Evolutionary conservation across 305 asterid genomes (phyloP).

Genomic region (Solanum hybrid): DNA sequence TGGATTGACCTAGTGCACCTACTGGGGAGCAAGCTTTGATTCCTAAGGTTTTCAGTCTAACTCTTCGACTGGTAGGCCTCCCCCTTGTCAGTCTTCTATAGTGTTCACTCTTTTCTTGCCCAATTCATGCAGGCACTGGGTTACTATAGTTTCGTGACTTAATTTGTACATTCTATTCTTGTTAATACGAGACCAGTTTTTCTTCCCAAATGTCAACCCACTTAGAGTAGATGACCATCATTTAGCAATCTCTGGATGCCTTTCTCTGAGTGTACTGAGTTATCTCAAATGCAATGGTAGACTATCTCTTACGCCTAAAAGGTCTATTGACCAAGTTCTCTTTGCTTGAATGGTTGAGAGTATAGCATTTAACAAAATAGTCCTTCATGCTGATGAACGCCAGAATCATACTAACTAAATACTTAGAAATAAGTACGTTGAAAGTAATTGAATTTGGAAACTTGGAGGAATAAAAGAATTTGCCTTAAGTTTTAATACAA

Average conservation of each 20-base stretch:
- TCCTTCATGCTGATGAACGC: background rate
- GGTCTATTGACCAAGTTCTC: background rate
- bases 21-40: background rate
- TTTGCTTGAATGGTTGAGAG: background rate
- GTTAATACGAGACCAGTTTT: background rate
- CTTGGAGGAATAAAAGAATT: background rate
- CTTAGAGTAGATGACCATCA: background rate
- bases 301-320: background rate
- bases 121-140: background rate
- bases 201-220: background rate
- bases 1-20: background rate
- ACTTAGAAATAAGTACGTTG: background rate
- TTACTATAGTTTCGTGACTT: background rate
- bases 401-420: background rate
- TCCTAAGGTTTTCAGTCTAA: background rate
- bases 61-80: background rate
- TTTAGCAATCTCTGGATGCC: background rate
- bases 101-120: background rate
- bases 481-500: background rate
- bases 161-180: background rate
- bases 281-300: background rate
- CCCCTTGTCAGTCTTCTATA: background rate
- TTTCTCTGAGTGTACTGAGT: background rate
- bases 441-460: background rate
- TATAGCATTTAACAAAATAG: background rate